A percentile compares a stretch with the other conserved stretches of the same genome.
phyloP scores from a whole-genome alignment of 164 flowering plant genomes.

The Vitis rupestris region DNA sequence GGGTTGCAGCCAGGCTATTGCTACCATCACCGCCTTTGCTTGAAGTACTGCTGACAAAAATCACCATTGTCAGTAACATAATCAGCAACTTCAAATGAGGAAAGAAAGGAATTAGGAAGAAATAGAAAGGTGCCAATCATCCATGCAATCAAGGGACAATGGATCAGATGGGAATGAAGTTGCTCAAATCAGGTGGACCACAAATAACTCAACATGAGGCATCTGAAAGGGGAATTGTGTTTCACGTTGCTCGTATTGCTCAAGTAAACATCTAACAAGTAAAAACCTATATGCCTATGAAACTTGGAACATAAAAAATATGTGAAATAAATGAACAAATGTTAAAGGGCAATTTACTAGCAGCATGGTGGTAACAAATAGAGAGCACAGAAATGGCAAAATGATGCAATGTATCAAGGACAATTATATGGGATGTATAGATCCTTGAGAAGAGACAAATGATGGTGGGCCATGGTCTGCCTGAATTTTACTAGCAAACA shows the following conservation, averaged over 20 bases:
- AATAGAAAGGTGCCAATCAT: not conserved
- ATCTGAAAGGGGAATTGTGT: not conserved
- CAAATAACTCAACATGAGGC: not conserved
- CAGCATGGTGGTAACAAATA: too few relatives aligned
- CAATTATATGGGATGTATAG: too few relatives aligned
- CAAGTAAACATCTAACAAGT: too few relatives aligned
- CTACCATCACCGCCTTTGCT: conserved; percentile 6
- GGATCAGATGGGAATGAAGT: not conserved
- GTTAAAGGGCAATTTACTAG: too few relatives aligned
- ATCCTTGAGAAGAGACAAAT: too few relatives aligned
- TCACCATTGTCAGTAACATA: conserved; percentile 10
- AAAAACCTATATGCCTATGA: too few relatives aligned
- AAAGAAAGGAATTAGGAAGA: not conserved
- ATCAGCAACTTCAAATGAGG: not conserved
- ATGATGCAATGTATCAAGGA: too few relatives aligned
- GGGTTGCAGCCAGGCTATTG: not conserved
- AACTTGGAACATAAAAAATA: too few relatives aligned
- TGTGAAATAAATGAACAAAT: too few relatives aligned
- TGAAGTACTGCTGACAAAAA: conserved; percentile 1
- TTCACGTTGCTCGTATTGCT: not conserved
- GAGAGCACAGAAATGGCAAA: too few relatives aligned
- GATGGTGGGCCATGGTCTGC: too few relatives aligned
- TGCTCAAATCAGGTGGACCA: not conserved
- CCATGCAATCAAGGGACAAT: not conserved
- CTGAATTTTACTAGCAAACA: too few relatives aligned